Percentiles rank a stretch among this genome's conserved stretches.
phyloP scores from a whole-genome alignment of 768 basidiomycete species.

The Lactifluus rugatus region DNA sequence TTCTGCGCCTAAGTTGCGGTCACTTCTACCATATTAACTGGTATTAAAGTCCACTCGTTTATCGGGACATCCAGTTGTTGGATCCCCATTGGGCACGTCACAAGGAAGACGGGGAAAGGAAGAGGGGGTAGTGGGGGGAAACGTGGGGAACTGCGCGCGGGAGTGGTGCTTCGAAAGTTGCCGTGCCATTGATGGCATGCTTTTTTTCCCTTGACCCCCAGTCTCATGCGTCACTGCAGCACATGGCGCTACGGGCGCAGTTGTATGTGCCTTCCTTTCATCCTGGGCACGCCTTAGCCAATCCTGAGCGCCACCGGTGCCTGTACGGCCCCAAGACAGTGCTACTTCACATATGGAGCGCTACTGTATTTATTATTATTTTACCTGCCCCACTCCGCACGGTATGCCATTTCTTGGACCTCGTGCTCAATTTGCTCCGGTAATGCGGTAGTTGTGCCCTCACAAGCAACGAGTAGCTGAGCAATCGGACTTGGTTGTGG shows the following conservation, averaged over 20 bases:
- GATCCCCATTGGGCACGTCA: not conserved
- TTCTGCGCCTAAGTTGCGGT: not conserved
- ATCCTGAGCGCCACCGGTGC: conserved; percentile 11
- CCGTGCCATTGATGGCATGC: not conserved
- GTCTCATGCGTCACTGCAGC: conserved; percentile 2
- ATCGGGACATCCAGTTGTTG: not conserved
- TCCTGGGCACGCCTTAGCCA: not conserved
- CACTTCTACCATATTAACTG: not conserved
- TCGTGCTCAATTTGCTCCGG: not conserved
- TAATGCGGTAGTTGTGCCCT: not conserved
- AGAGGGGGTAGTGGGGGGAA: not conserved
- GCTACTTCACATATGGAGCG: not conserved
- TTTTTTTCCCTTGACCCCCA: not conserved
- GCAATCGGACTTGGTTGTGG: not conserved
- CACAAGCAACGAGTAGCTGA: not conserved
- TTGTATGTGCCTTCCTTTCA: not conserved
- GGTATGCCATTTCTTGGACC: not conserved
- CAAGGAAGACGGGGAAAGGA: not conserved
- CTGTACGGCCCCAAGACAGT: not conserved
- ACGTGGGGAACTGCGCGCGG: not conserved
- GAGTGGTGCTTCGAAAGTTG: not conserved
- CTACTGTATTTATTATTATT: not conserved
- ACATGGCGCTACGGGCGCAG: not conserved
- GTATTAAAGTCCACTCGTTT: not conserved
- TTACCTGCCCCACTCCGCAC: not conserved